Evolutionary conservation across 805 yeast genomes (phyloP).

Genomic region (Ascoidea tarda): DNA sequence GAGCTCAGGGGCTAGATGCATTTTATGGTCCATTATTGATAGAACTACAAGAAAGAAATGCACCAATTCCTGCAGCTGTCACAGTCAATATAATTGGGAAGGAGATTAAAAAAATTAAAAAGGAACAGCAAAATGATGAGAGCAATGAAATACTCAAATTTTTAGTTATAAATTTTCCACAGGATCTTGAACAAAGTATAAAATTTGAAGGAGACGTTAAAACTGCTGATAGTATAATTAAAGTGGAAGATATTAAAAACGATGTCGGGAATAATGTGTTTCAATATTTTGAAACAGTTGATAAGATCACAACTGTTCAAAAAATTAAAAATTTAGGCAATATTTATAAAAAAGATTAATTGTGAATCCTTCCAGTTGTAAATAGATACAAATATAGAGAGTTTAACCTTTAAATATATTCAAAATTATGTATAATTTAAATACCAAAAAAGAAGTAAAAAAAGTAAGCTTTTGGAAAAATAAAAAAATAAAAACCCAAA

Average conservation of each 20-base stretch:
- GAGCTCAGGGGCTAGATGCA: not conserved
- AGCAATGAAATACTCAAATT: not conserved
- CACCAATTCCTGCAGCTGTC: not conserved
- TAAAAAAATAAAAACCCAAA: not conserved
- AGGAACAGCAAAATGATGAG: not conserved
- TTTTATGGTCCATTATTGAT: not conserved
- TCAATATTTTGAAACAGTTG: constrained; percentile 7
- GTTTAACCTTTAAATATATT: not conserved
- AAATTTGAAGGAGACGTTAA: constrained; percentile 9
- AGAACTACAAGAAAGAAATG: too few relatives aligned
- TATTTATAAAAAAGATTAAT: not conserved
- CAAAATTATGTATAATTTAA: not conserved
- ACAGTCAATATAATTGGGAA: not conserved
- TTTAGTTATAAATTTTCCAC: constrained; percentile 5
- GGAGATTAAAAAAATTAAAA: not conserved
- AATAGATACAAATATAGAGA: not conserved
- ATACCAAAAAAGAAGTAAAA: not conserved
- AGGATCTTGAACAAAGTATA: constrained; percentile 6
- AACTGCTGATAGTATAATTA: constrained; percentile 4
- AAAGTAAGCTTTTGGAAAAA: not conserved
- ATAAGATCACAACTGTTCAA: constrained; percentile 3
- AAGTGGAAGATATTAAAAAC: not conserved
- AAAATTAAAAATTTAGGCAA: not conserved
- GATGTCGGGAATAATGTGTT: constrained; percentile 1
- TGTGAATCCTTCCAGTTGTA: not conserved